Percentiles rank a stretch among this genome's conserved stretches.
Conservation (phyloP, 768 basidiomycete genomes). For the Lactarius indigo region DNA sequence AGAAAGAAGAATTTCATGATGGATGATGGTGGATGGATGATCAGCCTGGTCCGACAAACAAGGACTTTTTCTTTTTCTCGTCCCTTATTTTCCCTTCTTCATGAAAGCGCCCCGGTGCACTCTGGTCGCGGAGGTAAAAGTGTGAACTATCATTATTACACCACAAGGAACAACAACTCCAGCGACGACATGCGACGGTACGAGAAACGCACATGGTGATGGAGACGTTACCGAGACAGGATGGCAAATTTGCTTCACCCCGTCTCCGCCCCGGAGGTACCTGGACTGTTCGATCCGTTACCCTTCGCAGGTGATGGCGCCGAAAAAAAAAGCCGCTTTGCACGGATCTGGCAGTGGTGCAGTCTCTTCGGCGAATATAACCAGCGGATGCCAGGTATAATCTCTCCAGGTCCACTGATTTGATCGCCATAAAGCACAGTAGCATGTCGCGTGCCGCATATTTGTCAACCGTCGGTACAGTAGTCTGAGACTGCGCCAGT, state of each 20-base stretch:
- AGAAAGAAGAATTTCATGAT: not conserved
- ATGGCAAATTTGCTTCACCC: not conserved
- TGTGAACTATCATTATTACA: not conserved
- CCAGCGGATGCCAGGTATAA: not conserved
- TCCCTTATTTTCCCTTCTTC: not conserved
- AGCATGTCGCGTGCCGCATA: not conserved
- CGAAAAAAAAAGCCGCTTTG: not conserved
- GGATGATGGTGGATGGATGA: not conserved
- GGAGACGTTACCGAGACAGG: no score
- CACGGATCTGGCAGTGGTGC: not conserved
- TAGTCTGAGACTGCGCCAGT: not conserved
- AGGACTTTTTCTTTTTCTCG: no score
- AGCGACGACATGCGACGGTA: no score
- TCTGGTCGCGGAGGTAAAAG: not conserved
- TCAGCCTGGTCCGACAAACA: not conserved
- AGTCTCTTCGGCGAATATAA: not conserved
- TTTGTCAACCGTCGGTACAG: not conserved
- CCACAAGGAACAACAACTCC: not conserved
- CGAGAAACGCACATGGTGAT: no score
- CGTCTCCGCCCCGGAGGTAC: not conserved
- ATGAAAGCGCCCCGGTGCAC: not conserved
- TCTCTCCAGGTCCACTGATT: not conserved
- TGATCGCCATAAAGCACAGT: not conserved
- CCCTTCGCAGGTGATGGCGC: not conserved
- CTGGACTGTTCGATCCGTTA: not conserved